phyloP scores from a whole-genome alignment of 1,139 yeast species.

The Magnusiomyces fungicola region DNA sequence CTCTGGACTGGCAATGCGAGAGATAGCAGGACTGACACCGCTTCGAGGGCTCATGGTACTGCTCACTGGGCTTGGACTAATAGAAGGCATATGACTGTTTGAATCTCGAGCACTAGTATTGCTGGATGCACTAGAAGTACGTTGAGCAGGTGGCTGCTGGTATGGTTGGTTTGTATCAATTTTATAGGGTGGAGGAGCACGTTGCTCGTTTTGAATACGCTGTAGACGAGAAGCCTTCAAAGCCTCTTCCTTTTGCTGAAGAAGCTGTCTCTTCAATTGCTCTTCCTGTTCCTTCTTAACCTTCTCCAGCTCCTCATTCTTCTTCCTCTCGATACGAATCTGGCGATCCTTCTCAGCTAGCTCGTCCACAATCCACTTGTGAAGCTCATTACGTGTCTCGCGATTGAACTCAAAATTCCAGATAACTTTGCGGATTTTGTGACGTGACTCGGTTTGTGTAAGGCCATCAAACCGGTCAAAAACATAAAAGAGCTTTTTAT shows the following conservation, averaged over 20 bases:
- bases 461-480: neutral
- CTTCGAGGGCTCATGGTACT: neutral
- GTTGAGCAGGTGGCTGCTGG: too few species aligned
- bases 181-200: too few species aligned
- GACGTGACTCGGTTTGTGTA: neutral
- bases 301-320: neutral
- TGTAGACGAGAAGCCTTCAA: too few species aligned
- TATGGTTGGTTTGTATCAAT: too few species aligned
- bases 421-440: neutral
- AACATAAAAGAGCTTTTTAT: neutral
- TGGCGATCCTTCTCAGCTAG: neutral
- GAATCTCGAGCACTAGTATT: too few species aligned
- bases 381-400: neutral
- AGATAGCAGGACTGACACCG: too few species aligned
- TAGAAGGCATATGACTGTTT: neutral
- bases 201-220: too few species aligned
- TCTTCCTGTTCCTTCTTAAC: neutral
- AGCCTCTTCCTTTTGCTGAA: too few species aligned
- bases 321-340: neutral
- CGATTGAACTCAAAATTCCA: neutral
- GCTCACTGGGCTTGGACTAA: neutral
- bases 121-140: too few species aligned
- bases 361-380: neutral
- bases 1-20: too few species aligned
- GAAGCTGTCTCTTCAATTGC: neutral